Evolutionary conservation across 805 yeast species (phyloP).

Genomic region (Candida arabinofermentans): DNA sequence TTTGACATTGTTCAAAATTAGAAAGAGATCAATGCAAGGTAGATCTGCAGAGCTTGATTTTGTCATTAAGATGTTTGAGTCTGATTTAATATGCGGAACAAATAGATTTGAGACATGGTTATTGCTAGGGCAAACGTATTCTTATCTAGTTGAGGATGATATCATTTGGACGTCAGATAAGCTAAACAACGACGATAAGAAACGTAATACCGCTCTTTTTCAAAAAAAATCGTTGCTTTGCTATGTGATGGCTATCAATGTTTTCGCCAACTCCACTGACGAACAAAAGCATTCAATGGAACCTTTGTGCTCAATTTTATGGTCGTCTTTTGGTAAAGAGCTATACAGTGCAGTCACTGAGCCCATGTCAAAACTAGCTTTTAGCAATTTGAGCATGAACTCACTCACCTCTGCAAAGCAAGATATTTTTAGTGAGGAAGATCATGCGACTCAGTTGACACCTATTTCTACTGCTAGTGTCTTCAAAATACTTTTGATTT

Average conservation of each 20-base stretch:
- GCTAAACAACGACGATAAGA: slow-evolving; percentile 57
- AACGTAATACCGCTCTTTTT: slow-evolving; percentile 51
- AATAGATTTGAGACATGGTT: slow-evolving; percentile 83
- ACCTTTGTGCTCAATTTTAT: slow-evolving; percentile 40
- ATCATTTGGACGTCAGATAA: slow-evolving; percentile 90
- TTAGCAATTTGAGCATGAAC: slow-evolving; percentile 18
- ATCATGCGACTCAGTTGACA: background rate
- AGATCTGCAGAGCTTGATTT: slow-evolving; percentile 77
- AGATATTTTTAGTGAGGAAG: background rate
- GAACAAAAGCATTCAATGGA: slow-evolving; percentile 22
- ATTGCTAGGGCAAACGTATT: slow-evolving; percentile 73
- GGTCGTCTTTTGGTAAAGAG: slow-evolving; percentile 54
- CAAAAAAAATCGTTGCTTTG: slow-evolving; percentile 73
- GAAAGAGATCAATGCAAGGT: slow-evolving; percentile 77
- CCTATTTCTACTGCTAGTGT: slow-evolving; percentile 30
- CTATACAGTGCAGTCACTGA: slow-evolving; percentile 53
- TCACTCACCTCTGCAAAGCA: background rate
- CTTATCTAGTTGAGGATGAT: slow-evolving; percentile 81
- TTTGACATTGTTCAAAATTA: slow-evolving; percentile 60
- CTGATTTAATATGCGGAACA: slow-evolving; percentile 65
- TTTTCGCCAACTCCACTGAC: slow-evolving; percentile 24
- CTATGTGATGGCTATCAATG: slow-evolving; percentile 66
- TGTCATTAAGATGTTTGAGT: slow-evolving; percentile 59
- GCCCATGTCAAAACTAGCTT: slow-evolving; percentile 65
- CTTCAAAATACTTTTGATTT: slow-evolving; percentile 34